phyloP scores from a whole-genome alignment of 495 filamentous ascomycete genomes.

The Symbiotaphrina buchneri region DNA sequence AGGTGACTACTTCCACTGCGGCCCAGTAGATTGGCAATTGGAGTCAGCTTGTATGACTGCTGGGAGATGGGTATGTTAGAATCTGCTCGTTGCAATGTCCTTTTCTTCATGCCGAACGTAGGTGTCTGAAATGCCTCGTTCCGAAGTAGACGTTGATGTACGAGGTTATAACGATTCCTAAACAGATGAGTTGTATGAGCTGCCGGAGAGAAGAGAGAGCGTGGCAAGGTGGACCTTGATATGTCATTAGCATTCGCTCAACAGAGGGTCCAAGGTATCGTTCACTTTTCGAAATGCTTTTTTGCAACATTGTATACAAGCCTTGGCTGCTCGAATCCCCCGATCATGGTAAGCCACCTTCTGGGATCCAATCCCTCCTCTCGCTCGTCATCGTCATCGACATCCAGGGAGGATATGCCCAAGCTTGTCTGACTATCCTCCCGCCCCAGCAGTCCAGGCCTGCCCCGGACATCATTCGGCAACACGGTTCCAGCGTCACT shows the following conservation, averaged over 20 bases:
- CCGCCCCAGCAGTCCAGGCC: constrained; percentile 18
- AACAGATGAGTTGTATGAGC: constrained; percentile 69
- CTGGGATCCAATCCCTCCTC: constrained; percentile 36
- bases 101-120: constrained; percentile 25
- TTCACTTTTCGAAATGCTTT: constrained; percentile 73
- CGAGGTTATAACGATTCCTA: constrained; percentile 68
- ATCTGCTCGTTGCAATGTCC: constrained; percentile 26
- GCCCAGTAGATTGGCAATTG: constrained; percentile 81
- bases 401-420: constrained; percentile 32
- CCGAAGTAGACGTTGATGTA: constrained; percentile 74
- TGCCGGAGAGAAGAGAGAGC: constrained; percentile 57
- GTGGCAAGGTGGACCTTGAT: constrained; percentile 27
- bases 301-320: constrained; percentile 66
- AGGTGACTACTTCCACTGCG: constrained; percentile 70
- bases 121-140: constrained; percentile 86
- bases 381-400: constrained; percentile 37
- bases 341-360: constrained; percentile 55
- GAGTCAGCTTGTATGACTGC: constrained; percentile 71
- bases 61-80: constrained; percentile 25
- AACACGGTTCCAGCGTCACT: not conserved
- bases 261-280: not conserved
- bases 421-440: constrained; percentile 41
- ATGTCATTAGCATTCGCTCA: constrained; percentile 3
- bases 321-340: constrained; percentile 71
- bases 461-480: constrained; percentile 16